A percentile compares a stretch with the other conserved stretches of the same genome.
Conservation (phyloP, 1,284 basidiomycete genomes). For the Sanghuangporus sanghuang region DNA sequence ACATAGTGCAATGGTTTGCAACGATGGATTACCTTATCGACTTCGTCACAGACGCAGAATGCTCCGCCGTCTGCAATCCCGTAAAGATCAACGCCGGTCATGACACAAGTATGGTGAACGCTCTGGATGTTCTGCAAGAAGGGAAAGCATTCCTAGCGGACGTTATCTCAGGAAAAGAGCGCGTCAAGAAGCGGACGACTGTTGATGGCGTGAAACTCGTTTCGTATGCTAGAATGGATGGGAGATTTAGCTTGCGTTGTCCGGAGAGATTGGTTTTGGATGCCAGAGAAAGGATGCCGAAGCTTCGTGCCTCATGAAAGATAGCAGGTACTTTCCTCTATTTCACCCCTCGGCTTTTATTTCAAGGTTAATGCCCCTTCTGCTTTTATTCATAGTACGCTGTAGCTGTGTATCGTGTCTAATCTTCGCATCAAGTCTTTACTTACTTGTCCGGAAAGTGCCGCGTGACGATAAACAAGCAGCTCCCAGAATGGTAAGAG, state of each 20-base stretch:
- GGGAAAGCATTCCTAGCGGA: conserved; percentile 41
- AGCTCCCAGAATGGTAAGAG: too few relatives aligned
- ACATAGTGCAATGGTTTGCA: conserved; percentile 42
- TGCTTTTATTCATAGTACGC: neutral
- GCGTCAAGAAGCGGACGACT: conserved; percentile 29
- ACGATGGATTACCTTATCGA: conserved; percentile 37
- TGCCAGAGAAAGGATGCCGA: conserved; percentile 21
- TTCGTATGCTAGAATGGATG: conserved; percentile 36
- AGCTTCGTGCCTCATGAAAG: neutral
- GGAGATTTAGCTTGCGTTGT: conserved; percentile 43
- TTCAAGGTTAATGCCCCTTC: neutral
- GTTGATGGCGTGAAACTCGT: conserved; percentile 36
- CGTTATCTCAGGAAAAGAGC: conserved; percentile 39
- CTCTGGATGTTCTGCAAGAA: conserved; percentile 37
- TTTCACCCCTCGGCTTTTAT: neutral
- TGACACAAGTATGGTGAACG: conserved; percentile 37
- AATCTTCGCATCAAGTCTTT: too few relatives aligned
- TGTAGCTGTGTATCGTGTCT: too few relatives aligned
- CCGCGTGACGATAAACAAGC: too few relatives aligned
- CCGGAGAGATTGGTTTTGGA: conserved; percentile 44
- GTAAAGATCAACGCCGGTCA: conserved; percentile 46
- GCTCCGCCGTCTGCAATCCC: conserved; percentile 23
- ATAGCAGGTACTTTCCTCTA: neutral
- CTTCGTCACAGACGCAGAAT: conserved; percentile 28
- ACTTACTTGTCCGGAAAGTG: too few relatives aligned